Base-by-base conservation (phyloP, 2,329 filamentous ascomycete species). In the Paecilomyces sp. region DNA sequence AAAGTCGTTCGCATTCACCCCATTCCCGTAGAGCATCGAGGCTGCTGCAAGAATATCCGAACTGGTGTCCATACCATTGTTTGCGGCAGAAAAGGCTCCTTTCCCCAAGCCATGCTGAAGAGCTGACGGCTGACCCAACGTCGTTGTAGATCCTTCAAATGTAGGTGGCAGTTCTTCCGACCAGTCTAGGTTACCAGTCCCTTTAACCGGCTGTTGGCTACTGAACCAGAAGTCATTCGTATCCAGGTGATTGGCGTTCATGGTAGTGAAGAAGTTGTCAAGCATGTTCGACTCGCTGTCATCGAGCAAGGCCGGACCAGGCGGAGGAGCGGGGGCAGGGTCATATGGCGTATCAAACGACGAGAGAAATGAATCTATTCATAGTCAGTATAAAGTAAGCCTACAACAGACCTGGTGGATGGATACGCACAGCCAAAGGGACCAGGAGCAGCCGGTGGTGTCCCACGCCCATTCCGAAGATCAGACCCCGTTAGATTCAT, bases 391-490 rank as follows among this genome's bases (percentile, higher is more conserved):
- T 47, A 47, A 47, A 18, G 41, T 7, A 41, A 60, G 53, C 31
- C 8, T 9, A 62, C 50, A 54, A 58, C 51, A 56, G 28, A 53
- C n/a, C 22, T 41, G 57, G 57, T 34, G 54, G 52, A 47, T 33
- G 57, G 51, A 57, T 54, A 82, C 86, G 67, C 81, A 89, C 87
- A 89, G 69, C 87, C 87, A 80, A 89, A 89, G 41, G 85, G 83
- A 70, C 83, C 76, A 64, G 82, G 79, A 59, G 80, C 76, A 59
- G 80, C 76, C 67, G 84, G 79, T 67, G 81, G 77, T 33, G 79
- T 76, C 81, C 82, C 76, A 78, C 80, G 76, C 56, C 68, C 68
- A 55, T 67, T 65, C 18, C 66, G 70, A 59, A 68, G 59, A 61
- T 74, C 66, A 33, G 70, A 62, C 47, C 65, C 64, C 34, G 67